Base-by-base conservation (phyloP, 805 yeast genomes). In the Ogataea henricii region DNA sequence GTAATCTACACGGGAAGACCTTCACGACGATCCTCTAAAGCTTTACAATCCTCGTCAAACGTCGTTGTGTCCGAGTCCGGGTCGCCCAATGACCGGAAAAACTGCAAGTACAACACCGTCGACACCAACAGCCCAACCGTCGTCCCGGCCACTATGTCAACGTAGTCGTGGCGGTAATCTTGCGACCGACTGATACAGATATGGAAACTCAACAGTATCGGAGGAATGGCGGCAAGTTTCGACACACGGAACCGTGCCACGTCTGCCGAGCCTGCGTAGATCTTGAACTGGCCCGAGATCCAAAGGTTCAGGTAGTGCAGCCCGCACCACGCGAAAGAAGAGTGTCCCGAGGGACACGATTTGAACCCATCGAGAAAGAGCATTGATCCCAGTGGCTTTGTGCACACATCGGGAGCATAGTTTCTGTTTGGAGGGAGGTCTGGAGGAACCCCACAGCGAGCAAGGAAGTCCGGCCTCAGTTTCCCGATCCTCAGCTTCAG, bases 111-210 rank as follows among this genome's bases (percentile, higher is more conserved):
- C 21, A 53, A 34, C 26, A 53, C 47, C 25, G 45, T 40, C 1
- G 89, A 89, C 22, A 80, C 67, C 2, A 64, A 33, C 12, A 70
- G 56, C 1, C 97, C 98, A 3, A 91, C 59, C 1, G 71, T 17
- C 23, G 85, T 72, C 3, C 98, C 99, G 12, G 81, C 58, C 0
- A 85, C 55, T 3, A 92, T 84, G 65, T 94, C 98, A 16, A 83
- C 71, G 61, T 85, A 88, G 66, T 90, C 97, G 62, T 94, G 98
- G 64, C 96, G 78, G 66, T 90, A 91, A 68, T 92, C 98, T 56
- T 85, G 84, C 1, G 96, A 86, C 55, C 98, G 76, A 43, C 91
- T 79, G 40, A 87, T 66, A 0, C 96, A 96, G 55, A 91, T 83
- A 46, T 81, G 72, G 1, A 78, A 58, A 1, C 96, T 95, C 10